Evolutionary conservation across 805 yeast species (phyloP).

Genomic region (Cyberlindnera misumaiensis): DNA sequence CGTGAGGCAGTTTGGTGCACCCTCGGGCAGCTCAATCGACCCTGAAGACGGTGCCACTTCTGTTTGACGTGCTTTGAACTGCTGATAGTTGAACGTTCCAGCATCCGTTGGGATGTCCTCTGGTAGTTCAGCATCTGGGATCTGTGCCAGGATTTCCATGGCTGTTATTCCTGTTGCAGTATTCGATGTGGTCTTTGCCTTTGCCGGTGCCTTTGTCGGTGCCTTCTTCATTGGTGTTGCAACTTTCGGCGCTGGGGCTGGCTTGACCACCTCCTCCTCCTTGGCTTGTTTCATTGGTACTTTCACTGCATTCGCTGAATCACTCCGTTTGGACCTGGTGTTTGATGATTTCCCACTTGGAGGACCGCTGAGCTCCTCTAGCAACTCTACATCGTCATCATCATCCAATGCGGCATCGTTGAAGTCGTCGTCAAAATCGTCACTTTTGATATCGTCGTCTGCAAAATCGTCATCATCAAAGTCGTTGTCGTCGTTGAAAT

Average conservation of each 20-base stretch:
- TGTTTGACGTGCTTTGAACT: conserved; percentile 43
- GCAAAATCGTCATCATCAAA: conserved; percentile 18
- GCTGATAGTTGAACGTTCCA: conserved; percentile 50
- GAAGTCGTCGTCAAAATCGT: conserved; percentile 8
- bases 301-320: conserved; percentile 2
- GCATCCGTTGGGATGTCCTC: conserved; percentile 39
- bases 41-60: conserved; percentile 28
- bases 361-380: conserved; percentile 6
- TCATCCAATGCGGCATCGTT: conserved; percentile 14
- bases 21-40: conserved; percentile 60
- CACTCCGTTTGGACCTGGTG: too few relatives aligned
- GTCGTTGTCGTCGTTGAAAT: conserved; percentile 2
- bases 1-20: conserved; percentile 75
- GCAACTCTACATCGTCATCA: conserved; percentile 11
- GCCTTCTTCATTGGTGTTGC: conserved; percentile 6
- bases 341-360: conserved; percentile 3
- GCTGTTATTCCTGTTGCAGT: conserved; percentile 31
- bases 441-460: conserved; percentile 12
- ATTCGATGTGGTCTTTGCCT: background rate
- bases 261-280: conserved; percentile 2
- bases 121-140: conserved; percentile 70
- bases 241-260: conserved; percentile 1
- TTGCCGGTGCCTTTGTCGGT: conserved; percentile 7
- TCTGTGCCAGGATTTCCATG: conserved; percentile 48
- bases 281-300: conserved; percentile 2